Evolutionary conservation across 225 moss, liverwort and hornwort species (phyloP).

Genomic region (Pseudoscleropodium purum): DNA sequence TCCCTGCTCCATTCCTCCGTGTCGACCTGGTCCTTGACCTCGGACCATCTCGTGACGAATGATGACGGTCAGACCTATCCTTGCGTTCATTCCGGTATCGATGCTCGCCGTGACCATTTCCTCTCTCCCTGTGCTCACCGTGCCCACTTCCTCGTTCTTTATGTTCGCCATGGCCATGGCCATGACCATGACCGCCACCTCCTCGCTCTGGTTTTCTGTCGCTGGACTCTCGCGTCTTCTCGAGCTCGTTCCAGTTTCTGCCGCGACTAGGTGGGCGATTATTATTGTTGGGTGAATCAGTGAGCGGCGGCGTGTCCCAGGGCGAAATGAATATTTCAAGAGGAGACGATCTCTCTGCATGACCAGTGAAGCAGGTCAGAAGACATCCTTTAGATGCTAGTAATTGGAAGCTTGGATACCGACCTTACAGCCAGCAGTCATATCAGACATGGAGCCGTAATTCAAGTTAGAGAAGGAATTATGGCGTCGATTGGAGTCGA

Average conservation of each 20-base stretch:
- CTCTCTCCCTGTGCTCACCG: constrained; percentile 9
- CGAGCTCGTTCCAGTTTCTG: constrained; percentile 9
- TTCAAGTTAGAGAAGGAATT: neutral
- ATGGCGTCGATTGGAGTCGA: neutral
- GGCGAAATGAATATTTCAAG: constrained; percentile 11
- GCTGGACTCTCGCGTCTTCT: neutral
- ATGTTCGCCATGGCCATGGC: constrained; percentile 1
- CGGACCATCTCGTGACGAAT: constrained; percentile 6
- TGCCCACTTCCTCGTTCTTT: constrained; percentile 14
- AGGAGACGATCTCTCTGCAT: constrained; percentile 21
- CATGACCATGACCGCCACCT: neutral
- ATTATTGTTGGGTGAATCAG: constrained; percentile 7
- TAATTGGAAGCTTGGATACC: neutral
- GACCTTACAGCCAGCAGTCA: neutral
- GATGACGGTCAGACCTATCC: constrained; percentile 9
- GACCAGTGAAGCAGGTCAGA: neutral
- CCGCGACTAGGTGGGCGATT: constrained; percentile 6
- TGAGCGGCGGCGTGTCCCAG: constrained; percentile 13
- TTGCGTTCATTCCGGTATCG: constrained; percentile 16
- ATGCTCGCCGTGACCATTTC: constrained; percentile 11
- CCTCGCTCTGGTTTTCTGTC: constrained; percentile 16
- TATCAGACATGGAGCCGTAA: neutral
- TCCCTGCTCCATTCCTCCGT: constrained; percentile 8
- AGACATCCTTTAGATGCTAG: neutral
- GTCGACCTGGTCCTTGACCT: constrained; percentile 2